These are phyloP conservation scores for Gloeostereum incarnatum DNA, from an alignment of 768 basidiomycete genomes.

Conservation along the genomic window DNA sequence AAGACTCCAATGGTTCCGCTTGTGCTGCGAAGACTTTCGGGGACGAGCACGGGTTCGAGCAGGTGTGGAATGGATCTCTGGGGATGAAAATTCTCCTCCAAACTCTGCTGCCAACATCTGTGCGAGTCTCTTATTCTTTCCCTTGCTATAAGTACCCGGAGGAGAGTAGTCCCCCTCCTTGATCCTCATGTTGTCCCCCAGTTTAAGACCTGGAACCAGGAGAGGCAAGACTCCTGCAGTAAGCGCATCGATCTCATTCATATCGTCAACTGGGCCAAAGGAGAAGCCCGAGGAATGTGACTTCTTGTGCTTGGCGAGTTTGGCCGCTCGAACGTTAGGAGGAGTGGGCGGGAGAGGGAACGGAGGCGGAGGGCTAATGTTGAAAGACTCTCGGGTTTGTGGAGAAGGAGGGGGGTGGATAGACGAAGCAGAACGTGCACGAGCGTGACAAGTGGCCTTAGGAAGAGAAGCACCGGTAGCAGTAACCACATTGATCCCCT, in stretches of 20 bases:
- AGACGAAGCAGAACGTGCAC: slow-evolving; percentile 52
- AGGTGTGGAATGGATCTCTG: slow-evolving; percentile 57
- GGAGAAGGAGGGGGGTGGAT: slow-evolving; percentile 29
- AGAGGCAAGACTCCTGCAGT: slow-evolving; percentile 62
- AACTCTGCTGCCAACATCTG: slow-evolving; percentile 33
- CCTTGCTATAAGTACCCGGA: slow-evolving; percentile 30
- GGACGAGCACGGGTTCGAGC: slow-evolving; percentile 22
- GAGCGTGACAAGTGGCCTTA: slow-evolving; percentile 36
- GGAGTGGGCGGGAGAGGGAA: slow-evolving; percentile 72
- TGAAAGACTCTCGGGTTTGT: slow-evolving; percentile 23
- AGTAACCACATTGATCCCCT: slow-evolving; percentile 20
- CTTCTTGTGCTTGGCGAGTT: slow-evolving; percentile 50
- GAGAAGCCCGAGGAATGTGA: slow-evolving; percentile 59
- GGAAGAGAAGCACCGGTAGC: slow-evolving; percentile 22
- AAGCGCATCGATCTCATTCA: slow-evolving; percentile 63
- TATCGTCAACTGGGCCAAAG: slow-evolving; percentile 44
- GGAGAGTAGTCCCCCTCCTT: slow-evolving; percentile 33
- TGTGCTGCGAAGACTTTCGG: slow-evolving; percentile 41
- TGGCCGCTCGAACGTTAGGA: slow-evolving; percentile 49
- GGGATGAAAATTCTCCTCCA: slow-evolving; percentile 43
- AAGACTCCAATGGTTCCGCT: slow-evolving; percentile 56
- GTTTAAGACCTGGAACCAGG: slow-evolving; percentile 55
- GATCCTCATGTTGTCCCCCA: slow-evolving; percentile 48
- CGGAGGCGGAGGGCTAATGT: slow-evolving; percentile 49
- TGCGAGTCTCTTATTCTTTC: slow-evolving; percentile 24